Evolutionary conservation across 1,139 yeast species (phyloP).

Genomic region (Diutina siamensis): DNA sequence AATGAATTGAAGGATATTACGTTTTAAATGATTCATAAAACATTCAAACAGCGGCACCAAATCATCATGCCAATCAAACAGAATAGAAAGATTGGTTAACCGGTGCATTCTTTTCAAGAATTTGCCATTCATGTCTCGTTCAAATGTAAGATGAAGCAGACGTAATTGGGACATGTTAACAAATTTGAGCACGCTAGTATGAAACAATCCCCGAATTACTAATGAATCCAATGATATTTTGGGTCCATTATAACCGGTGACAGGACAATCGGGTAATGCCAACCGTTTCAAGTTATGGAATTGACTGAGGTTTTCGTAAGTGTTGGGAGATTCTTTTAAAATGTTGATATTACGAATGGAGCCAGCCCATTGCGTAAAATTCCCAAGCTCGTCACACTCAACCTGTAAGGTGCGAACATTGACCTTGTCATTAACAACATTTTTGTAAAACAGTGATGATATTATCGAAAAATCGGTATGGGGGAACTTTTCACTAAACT

Average conservation of each 20-base stretch:
- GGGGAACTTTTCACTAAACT: slow-evolving; percentile 5
- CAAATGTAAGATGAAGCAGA: slow-evolving; percentile 5
- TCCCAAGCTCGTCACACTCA: slow-evolving; percentile 4
- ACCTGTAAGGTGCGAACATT: slow-evolving; percentile 4
- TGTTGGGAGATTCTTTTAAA: not conserved
- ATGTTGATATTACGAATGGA: slow-evolving; percentile 5
- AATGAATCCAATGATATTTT: not conserved
- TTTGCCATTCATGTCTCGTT: slow-evolving; percentile 5
- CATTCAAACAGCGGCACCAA: slow-evolving; percentile 2
- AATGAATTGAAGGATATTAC: slow-evolving; percentile 2
- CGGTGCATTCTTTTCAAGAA: slow-evolving; percentile 5
- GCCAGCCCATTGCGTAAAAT: slow-evolving; percentile 6
- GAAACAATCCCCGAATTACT: not conserved
- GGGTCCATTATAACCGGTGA: slow-evolving; percentile 1
- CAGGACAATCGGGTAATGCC: slow-evolving; percentile 4
- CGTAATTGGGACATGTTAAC: slow-evolving; percentile 5
- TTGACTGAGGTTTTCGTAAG: not conserved
- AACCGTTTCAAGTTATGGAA: slow-evolving; percentile 2
- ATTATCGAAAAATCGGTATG: slow-evolving; percentile 1
- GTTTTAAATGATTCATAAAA: slow-evolving; percentile 4
- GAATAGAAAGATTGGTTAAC: not conserved
- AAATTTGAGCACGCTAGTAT: slow-evolving; percentile 2
- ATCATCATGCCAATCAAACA: slow-evolving; percentile 6
- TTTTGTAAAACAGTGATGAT: slow-evolving; percentile 2
- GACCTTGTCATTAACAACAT: slow-evolving; percentile 5